Base-by-base conservation (phyloP, 2,329 filamentous ascomycete species). In the Neurospora sp. region DNA sequence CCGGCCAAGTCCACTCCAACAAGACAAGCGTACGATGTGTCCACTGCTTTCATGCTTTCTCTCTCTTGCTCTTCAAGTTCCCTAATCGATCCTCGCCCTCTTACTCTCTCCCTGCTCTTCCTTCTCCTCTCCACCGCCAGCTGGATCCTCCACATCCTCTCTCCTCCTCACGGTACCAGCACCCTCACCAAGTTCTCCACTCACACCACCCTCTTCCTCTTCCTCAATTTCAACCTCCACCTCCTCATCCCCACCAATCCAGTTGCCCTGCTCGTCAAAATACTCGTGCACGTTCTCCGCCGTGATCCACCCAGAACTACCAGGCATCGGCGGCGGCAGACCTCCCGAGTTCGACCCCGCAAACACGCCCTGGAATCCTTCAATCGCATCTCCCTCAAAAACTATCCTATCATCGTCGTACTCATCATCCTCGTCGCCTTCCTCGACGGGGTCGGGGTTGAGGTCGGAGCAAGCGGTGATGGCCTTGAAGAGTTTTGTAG, bases 211-310 rank as follows among this genome's bases (percentile, higher is more conserved):
- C 33, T 86, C 87, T 12, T 83, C 78, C 73, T 89, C 52, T 62
- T 15, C 89, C 67, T 86, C 86, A 8, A 52, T 15, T 0, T 28
- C 11, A 28, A 52, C 19, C 15, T 81, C 81, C 2, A 74, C 82
- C 71, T 77, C 83, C 52, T 75, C 83, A 8, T 77, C 80, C 6
- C 77, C 80, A 2, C 77, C 81, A 10, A 91, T 90, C 87, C 91
- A 95, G 77, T 95, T 93, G 2, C 92, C 92, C 8, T 93, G 86
- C 72, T 86, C 89, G 75, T 96, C 92, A 79, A 96, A 92, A 77
- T 89, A 97, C 74, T 97, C 87, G 73, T 91, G 84, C 78, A 97
- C 89, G 76, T 97, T 98, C 70, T 97, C 95, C 8, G 92, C 91
- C 17, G 95, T 98, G 77, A 98, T 93, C 92, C 92, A 95, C 0